Percentiles rank a stretch among this genome's conserved stretches.
These are phyloP conservation scores for Daldinia bambusicola DNA, from an alignment of 495 filamentous ascomycete species.

Conservation along the genomic window DNA sequence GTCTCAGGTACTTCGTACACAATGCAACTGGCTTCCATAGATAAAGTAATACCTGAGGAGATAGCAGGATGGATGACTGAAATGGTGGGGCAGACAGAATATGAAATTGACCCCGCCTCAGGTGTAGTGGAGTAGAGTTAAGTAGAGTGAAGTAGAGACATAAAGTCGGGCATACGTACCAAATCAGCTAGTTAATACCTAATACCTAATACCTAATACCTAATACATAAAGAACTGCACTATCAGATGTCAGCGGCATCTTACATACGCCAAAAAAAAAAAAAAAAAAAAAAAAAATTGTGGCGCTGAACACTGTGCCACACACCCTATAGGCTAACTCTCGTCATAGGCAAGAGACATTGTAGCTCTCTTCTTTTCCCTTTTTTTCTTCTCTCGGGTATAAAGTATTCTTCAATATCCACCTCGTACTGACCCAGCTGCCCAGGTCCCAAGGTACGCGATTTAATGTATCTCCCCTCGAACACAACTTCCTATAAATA, in stretches of 20 bases:
- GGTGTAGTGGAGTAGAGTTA: too few species aligned
- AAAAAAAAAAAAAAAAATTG: background rate
- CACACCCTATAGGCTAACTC: constrained; percentile 19
- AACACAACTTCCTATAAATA: background rate
- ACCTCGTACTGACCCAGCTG: constrained; percentile 1
- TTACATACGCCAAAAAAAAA: background rate
- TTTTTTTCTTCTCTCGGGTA: constrained; percentile 10
- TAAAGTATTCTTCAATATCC: background rate
- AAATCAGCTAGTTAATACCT: too few species aligned
- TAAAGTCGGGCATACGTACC: too few species aligned
- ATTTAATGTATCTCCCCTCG: background rate
- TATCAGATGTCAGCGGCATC: background rate
- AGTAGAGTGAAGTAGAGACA: too few species aligned
- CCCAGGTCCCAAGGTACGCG: background rate
- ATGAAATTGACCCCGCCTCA: background rate
- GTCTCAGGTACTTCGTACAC: too few species aligned
- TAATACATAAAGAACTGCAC: background rate
- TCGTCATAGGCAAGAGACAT: constrained; percentile 26
- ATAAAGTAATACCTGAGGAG: too few species aligned
- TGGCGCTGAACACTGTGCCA: constrained; percentile 23
- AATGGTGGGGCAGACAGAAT: background rate
- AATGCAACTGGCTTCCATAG: too few species aligned
- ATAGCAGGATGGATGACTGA: too few species aligned
- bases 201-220: too few species aligned
- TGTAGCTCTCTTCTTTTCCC: constrained; percentile 3